These are phyloP conservation scores for Hirsutella minnesotensis DNA, from an alignment of 2,329 filamentous ascomycete genomes.

Conservation along the genomic window DNA sequence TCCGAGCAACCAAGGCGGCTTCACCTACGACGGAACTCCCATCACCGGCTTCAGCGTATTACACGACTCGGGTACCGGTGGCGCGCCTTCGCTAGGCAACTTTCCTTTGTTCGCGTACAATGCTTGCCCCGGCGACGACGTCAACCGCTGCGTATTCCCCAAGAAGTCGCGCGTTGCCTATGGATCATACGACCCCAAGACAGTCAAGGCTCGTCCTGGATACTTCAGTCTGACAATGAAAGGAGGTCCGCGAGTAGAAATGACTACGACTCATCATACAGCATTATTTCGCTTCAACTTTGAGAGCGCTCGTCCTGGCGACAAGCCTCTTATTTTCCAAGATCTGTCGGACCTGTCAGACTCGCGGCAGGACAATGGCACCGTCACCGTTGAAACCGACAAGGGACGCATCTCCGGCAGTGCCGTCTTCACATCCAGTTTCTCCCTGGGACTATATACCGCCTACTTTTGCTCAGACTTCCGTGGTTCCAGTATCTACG, in stretches of 20 bases:
- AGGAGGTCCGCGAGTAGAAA: conserved; percentile 48
- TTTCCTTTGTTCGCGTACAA: conserved; percentile 61
- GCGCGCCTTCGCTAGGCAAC: conserved; percentile 54
- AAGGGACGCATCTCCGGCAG: conserved; percentile 53
- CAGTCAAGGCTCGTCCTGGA: conserved; percentile 47
- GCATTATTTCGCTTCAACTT: conserved; percentile 58
- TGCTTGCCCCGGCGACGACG: conserved; percentile 45
- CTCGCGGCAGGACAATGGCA: conserved; percentile 45
- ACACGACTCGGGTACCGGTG: conserved; percentile 48
- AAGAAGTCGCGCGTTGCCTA: conserved; percentile 28
- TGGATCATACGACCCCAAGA: conserved; percentile 35
- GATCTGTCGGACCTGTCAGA: conserved; percentile 54
- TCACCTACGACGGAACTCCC: conserved; percentile 35
- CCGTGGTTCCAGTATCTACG: conserved; percentile 40
- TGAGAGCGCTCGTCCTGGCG: conserved; percentile 22
- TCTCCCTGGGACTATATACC: conserved; percentile 48
- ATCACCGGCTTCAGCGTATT: conserved; percentile 45
- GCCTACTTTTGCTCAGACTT: conserved; percentile 60
- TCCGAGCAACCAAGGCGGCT: conserved; percentile 43
- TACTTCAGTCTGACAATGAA: conserved; percentile 52
- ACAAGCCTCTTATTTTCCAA: conserved; percentile 49
- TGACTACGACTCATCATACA: conserved; percentile 55
- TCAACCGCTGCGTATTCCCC: conserved; percentile 50
- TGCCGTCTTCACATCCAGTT: conserved; percentile 51
- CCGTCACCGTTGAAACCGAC: conserved; percentile 37